phyloP scores from a whole-genome alignment of 345 rosid genomes.

The Syzygium aqueum region DNA sequence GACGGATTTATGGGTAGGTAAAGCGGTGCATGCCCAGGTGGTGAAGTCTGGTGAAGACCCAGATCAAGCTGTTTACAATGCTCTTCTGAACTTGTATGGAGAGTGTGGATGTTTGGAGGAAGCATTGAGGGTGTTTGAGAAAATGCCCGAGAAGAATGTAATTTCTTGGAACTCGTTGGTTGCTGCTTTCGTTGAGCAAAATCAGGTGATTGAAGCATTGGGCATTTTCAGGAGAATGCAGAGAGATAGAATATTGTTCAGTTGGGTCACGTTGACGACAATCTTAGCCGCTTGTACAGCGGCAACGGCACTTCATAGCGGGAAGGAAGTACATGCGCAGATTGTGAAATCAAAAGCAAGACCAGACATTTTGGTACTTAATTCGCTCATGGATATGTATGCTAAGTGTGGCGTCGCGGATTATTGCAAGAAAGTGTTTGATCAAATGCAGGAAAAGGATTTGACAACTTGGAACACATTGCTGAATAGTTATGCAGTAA shows the following conservation, averaged over 20 bases:
- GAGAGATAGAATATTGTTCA: constrained; percentile 39
- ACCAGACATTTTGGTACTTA: constrained; percentile 47
- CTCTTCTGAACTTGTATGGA: constrained; percentile 39
- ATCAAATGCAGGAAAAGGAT: constrained; percentile 47
- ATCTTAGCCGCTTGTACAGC: constrained; percentile 62
- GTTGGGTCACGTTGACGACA: constrained; percentile 57
- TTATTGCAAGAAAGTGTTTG: constrained; percentile 40
- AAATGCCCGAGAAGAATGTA: constrained; percentile 13
- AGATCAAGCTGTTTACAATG: constrained; percentile 44
- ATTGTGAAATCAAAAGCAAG: constrained; percentile 27
- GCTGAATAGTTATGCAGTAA: constrained; percentile 63
- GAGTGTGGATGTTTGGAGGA: constrained; percentile 28
- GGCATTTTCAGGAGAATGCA: constrained; percentile 62
- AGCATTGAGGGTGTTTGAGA: constrained; percentile 49
- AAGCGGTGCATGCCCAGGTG: constrained; percentile 34
- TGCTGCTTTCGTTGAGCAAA: constrained; percentile 3
- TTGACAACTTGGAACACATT: constrained; percentile 70
- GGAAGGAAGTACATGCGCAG: constrained; percentile 47
- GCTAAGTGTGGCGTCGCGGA: constrained; percentile 66
- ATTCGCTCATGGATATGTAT: constrained; percentile 74
- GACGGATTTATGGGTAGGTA: constrained; percentile 15
- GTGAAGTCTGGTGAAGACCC: constrained; percentile 21
- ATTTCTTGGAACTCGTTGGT: not conserved
- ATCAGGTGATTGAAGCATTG: constrained; percentile 65
- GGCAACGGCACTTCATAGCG: constrained; percentile 55